Conservation (phyloP, 1,284 basidiomycete genomes). For the Kwoniella shivajii region DNA sequence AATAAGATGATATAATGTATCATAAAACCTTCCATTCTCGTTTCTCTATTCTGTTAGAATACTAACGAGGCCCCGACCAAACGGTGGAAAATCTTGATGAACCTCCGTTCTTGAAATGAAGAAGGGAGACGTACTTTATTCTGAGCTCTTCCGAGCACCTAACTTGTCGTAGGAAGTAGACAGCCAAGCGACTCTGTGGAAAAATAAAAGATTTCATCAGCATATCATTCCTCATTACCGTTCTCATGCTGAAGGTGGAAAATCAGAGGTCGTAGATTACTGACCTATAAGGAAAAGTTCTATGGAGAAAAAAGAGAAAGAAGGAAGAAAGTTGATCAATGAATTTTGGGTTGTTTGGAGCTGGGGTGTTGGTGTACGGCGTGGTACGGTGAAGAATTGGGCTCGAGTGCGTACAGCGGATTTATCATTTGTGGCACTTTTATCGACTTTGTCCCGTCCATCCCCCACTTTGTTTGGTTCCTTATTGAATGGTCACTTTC, state of each 20-base stretch:
- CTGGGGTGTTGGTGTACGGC: too few relatives aligned
- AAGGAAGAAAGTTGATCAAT: background rate
- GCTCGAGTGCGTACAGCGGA: too few relatives aligned
- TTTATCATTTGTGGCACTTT: too few relatives aligned
- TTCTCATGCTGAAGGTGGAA: background rate
- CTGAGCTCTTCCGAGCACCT: constrained; percentile 19
- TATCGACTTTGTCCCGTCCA: too few relatives aligned
- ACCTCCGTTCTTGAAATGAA: constrained; percentile 8
- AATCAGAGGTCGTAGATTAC: background rate
- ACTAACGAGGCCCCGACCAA: constrained; percentile 7
- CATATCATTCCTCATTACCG: background rate
- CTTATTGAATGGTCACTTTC: too few relatives aligned
- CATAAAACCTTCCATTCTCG: constrained; percentile 14
- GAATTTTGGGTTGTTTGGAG: too few relatives aligned
- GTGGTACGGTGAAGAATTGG: too few relatives aligned
- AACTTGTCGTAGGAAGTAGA: constrained; percentile 14
- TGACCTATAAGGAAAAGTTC: constrained; percentile 15
- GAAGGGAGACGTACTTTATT: constrained; percentile 14
- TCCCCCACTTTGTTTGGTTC: too few relatives aligned
- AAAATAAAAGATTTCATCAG: background rate
- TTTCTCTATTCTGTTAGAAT: background rate
- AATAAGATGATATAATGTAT: constrained; percentile 6
- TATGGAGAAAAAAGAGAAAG: constrained; percentile 2
- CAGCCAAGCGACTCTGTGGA: constrained; percentile 14
- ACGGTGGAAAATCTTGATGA: constrained; percentile 10